Percentiles rank a stretch among this genome's conserved stretches.
phyloP scores from a whole-genome alignment of 108 stramenopile genomes.

The Discostella pseudostelligera region DNA sequence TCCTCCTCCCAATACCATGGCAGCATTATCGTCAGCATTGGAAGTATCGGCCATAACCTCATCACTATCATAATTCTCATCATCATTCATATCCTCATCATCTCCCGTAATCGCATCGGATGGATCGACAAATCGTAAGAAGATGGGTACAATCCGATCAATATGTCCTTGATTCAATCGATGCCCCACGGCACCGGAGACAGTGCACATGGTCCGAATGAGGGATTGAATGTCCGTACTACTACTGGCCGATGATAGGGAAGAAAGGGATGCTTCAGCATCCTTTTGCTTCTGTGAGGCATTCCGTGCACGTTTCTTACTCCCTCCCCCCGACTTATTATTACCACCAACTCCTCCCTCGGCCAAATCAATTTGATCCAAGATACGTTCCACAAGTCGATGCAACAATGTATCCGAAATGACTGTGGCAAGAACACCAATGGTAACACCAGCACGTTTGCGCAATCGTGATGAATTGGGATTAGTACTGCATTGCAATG shows the following conservation, averaged over 20 bases:
- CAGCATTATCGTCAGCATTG: too few relatives aligned
- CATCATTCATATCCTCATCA: constrained; percentile 75
- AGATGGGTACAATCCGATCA: constrained; percentile 92
- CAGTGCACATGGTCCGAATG: constrained; percentile 92
- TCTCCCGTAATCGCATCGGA: constrained; percentile 78
- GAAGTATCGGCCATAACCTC: constrained; percentile 44
- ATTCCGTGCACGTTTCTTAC: constrained; percentile 43
- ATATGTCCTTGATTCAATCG: constrained; percentile 87
- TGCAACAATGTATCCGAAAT: constrained; percentile 75
- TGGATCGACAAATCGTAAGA: constrained; percentile 87
- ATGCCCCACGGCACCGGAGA: constrained; percentile 77
- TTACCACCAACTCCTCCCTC: too few relatives aligned
- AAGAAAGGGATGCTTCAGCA: too few relatives aligned
- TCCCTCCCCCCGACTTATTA: constrained; percentile 36
- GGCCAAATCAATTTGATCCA: constrained; percentile 72
- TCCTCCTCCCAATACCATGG: too few relatives aligned
- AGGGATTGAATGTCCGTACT: constrained; percentile 65
- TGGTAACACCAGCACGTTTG: constrained; percentile 90
- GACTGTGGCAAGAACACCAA: constrained; percentile 87
- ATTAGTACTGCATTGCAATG: constrained; percentile 53
- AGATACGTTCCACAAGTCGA: constrained; percentile 75
- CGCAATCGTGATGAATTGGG: constrained; percentile 68
- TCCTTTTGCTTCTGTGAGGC: constrained; percentile 15
- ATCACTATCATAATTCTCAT: constrained; percentile 56
- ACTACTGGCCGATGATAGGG: constrained; percentile 22